Conservation (phyloP, 176 grass and related monocot genomes). For the Ampelocalamus luodianensis region DNA sequence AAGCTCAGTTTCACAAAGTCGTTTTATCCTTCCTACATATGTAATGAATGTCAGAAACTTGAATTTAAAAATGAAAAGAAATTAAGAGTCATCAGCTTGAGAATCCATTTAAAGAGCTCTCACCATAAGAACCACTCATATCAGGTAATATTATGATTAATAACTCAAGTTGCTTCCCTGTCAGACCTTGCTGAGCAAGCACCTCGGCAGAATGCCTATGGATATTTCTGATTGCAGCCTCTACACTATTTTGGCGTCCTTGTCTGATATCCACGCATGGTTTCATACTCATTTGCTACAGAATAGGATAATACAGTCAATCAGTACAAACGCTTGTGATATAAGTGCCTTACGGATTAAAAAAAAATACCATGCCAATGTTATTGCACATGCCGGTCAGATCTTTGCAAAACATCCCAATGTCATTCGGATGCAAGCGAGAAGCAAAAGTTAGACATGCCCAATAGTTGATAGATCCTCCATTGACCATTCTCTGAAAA, state of each 20-base stretch:
- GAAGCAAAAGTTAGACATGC: slow-evolving; percentile 59
- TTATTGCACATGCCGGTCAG: slow-evolving; percentile 47
- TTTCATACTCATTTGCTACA: slow-evolving; percentile 39
- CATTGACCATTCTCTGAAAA: slow-evolving; percentile 59
- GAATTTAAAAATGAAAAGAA: background rate
- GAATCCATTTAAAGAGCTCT: slow-evolving; percentile 18
- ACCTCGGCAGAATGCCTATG: slow-evolving; percentile 36
- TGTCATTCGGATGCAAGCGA: slow-evolving; percentile 37
- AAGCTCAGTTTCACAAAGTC: slow-evolving; percentile 75
- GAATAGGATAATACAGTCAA: background rate
- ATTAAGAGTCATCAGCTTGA: background rate
- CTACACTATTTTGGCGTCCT: slow-evolving; percentile 44
- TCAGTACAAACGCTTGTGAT: background rate
- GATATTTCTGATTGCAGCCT: slow-evolving; percentile 58
- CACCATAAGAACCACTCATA: slow-evolving; percentile 62
- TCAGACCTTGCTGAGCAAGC: slow-evolving; percentile 36
- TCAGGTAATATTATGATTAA: slow-evolving; percentile 73
- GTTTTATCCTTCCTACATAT: slow-evolving; percentile 63
- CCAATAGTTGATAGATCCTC: slow-evolving; percentile 53
- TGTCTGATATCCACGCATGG: slow-evolving; percentile 49
- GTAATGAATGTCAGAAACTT: slow-evolving; percentile 10
- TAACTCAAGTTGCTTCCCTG: slow-evolving; percentile 51
- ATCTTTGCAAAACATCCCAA: slow-evolving; percentile 46
- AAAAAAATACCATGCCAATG: slow-evolving; percentile 60
- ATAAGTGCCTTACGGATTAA: background rate